Base-by-base conservation (phyloP, 139 green algal genomes). In the Dunaliella primolecta region DNA sequence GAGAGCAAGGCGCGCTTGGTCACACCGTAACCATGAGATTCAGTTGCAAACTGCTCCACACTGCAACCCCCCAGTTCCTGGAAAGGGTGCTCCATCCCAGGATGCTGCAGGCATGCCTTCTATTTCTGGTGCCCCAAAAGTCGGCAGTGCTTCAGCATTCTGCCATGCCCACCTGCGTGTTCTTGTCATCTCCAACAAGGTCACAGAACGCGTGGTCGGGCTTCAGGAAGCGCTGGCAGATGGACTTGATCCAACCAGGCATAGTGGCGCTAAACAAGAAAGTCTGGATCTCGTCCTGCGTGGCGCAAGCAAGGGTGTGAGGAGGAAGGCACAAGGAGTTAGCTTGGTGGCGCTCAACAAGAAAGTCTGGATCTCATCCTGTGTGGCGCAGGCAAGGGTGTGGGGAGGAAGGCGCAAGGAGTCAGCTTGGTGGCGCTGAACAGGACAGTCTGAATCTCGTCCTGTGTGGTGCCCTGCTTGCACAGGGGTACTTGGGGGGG, bases 201-300 rank as follows among this genome's bases (percentile, higher is more conserved):
- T 99, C 97, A 36, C 98, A 89, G 7, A 91, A 93, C 46, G 88
- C 89, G 85, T 95, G 88, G n/a, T 91, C 89, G 0, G 87, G 72
- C 79, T 92, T 90, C 33, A 98, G 91, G 91, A 99, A 99, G 38
- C 93, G 89, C 33, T 92, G 84, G 24, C 94, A 95, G 81, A 99
- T 95, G 80, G 95, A 87, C 86, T 96, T 93, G 29, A 99, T 96
- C 97, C 97, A 99, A 38, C 34, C 72, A 2, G 97, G 97, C 92
- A 99, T 93, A 0, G 97, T 99, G 27, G 97, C 97, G 46, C 88
- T 95, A 91, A 99, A 99, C 55, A 99, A 93, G 85, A 99, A 86
- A 46, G 97, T 99, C 89, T 99, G 97, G 77, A 98, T 93, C 2
- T 37, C 34, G 77, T 89, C 90, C 34, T 86, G 85, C 38, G 77